These are phyloP conservation scores for Cucurbita moschata DNA, from an alignment of 306 rosid species.

Conservation along the genomic window DNA sequence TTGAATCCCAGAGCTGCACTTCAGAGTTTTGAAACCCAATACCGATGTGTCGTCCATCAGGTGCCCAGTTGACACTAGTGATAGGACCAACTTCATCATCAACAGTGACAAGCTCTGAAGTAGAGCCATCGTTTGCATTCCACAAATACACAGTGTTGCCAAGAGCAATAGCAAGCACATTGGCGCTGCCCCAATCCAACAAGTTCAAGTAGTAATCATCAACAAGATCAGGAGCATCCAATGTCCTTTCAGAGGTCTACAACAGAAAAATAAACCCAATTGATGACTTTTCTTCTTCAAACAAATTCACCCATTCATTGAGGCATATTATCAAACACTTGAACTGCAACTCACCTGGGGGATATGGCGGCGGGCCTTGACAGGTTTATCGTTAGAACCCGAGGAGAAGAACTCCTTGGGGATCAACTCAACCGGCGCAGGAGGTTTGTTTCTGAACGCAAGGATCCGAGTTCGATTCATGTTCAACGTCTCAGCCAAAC, in stretches of 20 bases:
- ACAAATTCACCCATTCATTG: neutral
- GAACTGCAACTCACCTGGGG: conserved; percentile 37
- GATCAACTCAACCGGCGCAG: conserved; percentile 31
- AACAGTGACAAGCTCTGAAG: conserved; percentile 45
- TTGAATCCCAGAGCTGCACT: conserved; percentile 72
- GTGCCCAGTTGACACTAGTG: conserved; percentile 67
- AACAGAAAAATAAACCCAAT: neutral
- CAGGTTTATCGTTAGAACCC: conserved; percentile 16
- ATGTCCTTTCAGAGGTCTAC: conserved; percentile 63
- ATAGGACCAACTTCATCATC: conserved; percentile 60
- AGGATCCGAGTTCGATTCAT: conserved; percentile 57
- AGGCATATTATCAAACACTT: neutral
- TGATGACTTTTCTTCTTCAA: neutral
- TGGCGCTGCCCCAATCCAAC: conserved; percentile 60
- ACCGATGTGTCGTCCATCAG: conserved; percentile 63
- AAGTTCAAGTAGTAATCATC: conserved; percentile 65
- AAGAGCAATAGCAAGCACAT: conserved; percentile 55
- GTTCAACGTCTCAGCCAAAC: conserved; percentile 45
- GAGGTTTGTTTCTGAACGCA: conserved; percentile 83
- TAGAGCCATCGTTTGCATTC: conserved; percentile 49
- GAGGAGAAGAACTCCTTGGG: conserved; percentile 35
- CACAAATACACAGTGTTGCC: conserved; percentile 46
- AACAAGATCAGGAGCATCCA: conserved; percentile 66
- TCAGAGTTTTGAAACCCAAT: conserved; percentile 54
- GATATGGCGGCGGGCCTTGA: conserved; percentile 37